Percentiles rank a stretch among this genome's conserved stretches.
Conservation (phyloP, 2,329 filamentous ascomycete species). For the Pseudogymnoascus sp. region DNA sequence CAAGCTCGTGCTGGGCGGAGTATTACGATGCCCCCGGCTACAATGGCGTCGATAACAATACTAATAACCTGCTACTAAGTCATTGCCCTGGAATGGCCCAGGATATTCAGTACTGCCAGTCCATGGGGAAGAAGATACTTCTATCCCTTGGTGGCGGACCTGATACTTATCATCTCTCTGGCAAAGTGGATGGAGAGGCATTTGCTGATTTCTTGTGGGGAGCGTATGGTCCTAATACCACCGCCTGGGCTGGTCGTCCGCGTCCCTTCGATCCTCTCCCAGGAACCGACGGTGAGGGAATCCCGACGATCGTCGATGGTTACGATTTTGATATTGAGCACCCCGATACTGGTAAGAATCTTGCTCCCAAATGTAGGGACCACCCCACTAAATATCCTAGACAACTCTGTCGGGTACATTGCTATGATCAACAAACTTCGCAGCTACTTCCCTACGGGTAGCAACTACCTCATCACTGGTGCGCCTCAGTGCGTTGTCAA, state of each 20-base stretch:
- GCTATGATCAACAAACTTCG: slow-evolving; percentile 25
- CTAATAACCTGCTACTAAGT: slow-evolving; percentile 28
- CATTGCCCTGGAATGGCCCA: slow-evolving; percentile 32
- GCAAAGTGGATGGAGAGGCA: slow-evolving; percentile 30
- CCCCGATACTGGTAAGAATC: slow-evolving; percentile 13
- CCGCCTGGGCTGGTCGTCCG: slow-evolving; percentile 22
- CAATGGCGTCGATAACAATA: slow-evolving; percentile 26
- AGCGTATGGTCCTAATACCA: slow-evolving; percentile 35
- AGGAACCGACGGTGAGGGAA: slow-evolving; percentile 14
- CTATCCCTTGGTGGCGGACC: slow-evolving; percentile 33
- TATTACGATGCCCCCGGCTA: slow-evolving; percentile 30
- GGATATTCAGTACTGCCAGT: slow-evolving; percentile 35
- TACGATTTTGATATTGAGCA: slow-evolving; percentile 31
- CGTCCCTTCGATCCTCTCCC: slow-evolving; percentile 22
- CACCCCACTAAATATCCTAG: slow-evolving; percentile 17
- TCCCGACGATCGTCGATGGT: slow-evolving; percentile 25
- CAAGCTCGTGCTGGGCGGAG: slow-evolving; percentile 34
- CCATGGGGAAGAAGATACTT: slow-evolving; percentile 34
- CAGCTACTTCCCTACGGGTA: slow-evolving; percentile 15
- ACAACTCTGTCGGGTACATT: slow-evolving; percentile 24
- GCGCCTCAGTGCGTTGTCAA: slow-evolving; percentile 28
- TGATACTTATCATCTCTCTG: slow-evolving; percentile 32
- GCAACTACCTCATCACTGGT: slow-evolving; percentile 27
- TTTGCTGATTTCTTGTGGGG: slow-evolving; percentile 35
- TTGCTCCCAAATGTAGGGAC: neutral